These are phyloP conservation scores for Nannizzia gypsea DNA, from an alignment of 2,329 filamentous ascomycete genomes.

Conservation along the genomic window DNA sequence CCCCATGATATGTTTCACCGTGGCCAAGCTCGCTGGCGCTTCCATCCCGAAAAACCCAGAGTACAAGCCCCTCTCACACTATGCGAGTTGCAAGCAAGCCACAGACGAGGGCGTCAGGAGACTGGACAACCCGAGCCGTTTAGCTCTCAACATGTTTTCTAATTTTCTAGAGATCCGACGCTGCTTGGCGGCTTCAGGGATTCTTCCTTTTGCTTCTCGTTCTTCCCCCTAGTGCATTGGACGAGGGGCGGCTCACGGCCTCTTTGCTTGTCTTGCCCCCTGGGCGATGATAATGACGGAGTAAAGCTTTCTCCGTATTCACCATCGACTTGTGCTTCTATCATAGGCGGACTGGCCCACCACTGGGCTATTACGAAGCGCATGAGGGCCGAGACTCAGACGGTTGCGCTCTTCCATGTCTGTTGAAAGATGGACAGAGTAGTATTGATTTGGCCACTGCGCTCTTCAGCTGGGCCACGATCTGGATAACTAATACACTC, in stretches of 20 bases:
- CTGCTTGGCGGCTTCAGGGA: neutral
- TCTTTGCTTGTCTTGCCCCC: neutral
- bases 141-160: neutral
- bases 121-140: neutral
- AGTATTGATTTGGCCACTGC: neutral
- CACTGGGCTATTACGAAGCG: neutral
- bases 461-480: neutral
- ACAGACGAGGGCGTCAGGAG: neutral
- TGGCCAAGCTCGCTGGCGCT: neutral
- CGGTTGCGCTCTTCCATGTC: too few species aligned
- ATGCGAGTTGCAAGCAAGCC: neutral
- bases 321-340: too few species aligned
- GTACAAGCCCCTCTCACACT: neutral
- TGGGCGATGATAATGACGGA: too few species aligned
- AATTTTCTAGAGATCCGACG: neutral
- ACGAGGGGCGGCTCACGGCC: neutral
- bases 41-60: neutral
- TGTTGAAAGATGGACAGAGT: too few species aligned
- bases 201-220: neutral
- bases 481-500: neutral
- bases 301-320: too few species aligned
- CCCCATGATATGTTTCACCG: neutral
- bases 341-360: neutral
- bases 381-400: neutral
- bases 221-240: neutral